Base-by-base conservation (phyloP, 2,329 filamentous ascomycete genomes). In the Colletotrichum paranaense region DNA sequence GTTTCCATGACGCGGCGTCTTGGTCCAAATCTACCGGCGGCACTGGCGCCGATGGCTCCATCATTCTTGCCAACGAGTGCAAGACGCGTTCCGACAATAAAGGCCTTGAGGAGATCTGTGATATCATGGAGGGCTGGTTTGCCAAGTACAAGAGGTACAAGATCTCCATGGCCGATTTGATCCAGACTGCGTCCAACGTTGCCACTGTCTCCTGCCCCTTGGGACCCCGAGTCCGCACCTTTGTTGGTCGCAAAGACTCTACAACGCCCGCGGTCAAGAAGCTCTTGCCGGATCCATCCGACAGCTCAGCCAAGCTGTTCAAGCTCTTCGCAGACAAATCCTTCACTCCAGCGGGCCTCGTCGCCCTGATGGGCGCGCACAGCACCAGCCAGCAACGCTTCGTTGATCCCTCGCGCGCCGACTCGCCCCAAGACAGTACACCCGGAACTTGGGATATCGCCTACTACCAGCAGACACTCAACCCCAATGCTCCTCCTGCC, bases 361-460 rank as follows among this genome's bases (percentile, higher is more conserved):
- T 87, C 3, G 88, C 89, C 5, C 84, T 90, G 2, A 78, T 90
- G 11, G 89, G 89, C 53, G 88, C 89, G 0, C 89, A 90, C 77
- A 86, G 86, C 1, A 84, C 86, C 4, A 86, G 86, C 4, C 85
- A 85, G 75, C 87, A 90, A 77, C 82, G 83, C 73, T 83, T 84
- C 56, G 82, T 85, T 74, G 83, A 88, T 72, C 59, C 77, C 0
- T 70, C 76, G 5, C 81, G 85, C 53, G 81, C 82, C 3, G 84
- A 83, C 19, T 82, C 84, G 19, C 84, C 88, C 0, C 86, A 89
- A 73, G 88, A 90, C 73, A 84, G 82, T 57, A 89, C 87, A 0
- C 86, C 86, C 0, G 86, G 86, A 19, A 81, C 87, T 1, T 90
- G 88, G 88, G 88, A 90, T 66, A 84, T 86, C 1, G 79, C 84